A percentile compares a stretch with the other conserved stretches of the same genome.
phyloP scores from a whole-genome alignment of 2,329 filamentous ascomycete species.

The Raffaelea ambrosiae region DNA sequence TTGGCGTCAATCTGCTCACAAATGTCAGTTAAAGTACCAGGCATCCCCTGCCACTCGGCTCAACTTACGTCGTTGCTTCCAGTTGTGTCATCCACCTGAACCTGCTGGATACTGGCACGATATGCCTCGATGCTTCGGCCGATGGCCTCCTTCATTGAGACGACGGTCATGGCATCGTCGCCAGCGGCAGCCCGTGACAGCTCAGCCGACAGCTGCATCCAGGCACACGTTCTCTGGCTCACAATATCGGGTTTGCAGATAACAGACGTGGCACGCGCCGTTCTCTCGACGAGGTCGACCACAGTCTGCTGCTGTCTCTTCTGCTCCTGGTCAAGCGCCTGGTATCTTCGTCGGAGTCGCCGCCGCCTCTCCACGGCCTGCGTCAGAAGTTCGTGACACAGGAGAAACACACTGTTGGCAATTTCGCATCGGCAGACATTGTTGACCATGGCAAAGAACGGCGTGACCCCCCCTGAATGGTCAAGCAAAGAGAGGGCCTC shows the following conservation, averaged over 20 bases:
- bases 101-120: not conserved
- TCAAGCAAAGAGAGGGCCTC: not conserved
- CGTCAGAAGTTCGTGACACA: not conserved
- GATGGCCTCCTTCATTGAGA: not conserved
- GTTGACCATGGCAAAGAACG: not conserved
- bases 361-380: not conserved
- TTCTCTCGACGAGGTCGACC: not conserved
- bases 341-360: no score
- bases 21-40: not conserved
- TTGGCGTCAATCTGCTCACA: not conserved
- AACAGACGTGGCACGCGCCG: not conserved
- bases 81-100: not conserved
- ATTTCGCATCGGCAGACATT: slow-evolving; percentile 4
- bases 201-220: slow-evolving; percentile 2
- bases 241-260: slow-evolving; percentile 4
- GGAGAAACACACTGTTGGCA: slow-evolving; percentile 1
- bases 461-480: not conserved
- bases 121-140: not conserved
- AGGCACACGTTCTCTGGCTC: slow-evolving; percentile 1
- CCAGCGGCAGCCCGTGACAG: not conserved
- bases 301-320: not conserved
- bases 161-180: not conserved
- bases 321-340: no score
- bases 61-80: not conserved
- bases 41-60: not conserved